A percentile compares a stretch with the other conserved stretches of the same genome.
phyloP scores from a whole-genome alignment of 805 yeast species.

The Nakazawaea peltata region DNA sequence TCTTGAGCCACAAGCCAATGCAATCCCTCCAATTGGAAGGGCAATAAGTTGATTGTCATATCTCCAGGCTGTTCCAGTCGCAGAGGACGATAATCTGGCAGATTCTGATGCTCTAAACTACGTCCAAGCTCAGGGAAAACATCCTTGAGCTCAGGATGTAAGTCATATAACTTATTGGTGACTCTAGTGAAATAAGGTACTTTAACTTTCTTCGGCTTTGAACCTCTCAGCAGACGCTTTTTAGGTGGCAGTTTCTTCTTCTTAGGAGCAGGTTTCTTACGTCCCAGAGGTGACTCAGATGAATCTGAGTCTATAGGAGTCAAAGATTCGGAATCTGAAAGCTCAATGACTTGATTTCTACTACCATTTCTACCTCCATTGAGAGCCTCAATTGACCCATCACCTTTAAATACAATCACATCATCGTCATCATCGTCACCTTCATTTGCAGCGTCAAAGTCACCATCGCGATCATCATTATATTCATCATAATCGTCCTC shows the following conservation, averaged over 20 bases:
- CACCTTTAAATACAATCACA: conserved; percentile 15
- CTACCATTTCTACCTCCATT: too few relatives aligned
- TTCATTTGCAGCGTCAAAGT: conserved; percentile 26
- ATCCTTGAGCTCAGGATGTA: conserved; percentile 71
- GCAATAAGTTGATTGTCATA: conserved; percentile 65
- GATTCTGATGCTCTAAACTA: conserved; percentile 22
- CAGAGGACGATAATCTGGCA: conserved; percentile 33
- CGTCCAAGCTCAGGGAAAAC: conserved; percentile 61
- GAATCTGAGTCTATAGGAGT: too few relatives aligned
- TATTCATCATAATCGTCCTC: conserved; percentile 27
- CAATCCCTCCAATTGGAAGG: conserved; percentile 91
- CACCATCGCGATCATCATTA: conserved; percentile 15
- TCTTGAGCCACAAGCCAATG: conserved; percentile 87
- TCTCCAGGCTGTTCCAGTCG: conserved; percentile 71
- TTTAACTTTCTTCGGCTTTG: conserved; percentile 30
- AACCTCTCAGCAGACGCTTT: conserved; percentile 17
- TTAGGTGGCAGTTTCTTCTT: conserved; percentile 5
- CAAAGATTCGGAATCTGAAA: too few relatives aligned
- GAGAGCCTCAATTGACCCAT: conserved; percentile 14
- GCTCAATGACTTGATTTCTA: conserved; percentile 9
- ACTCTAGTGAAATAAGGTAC: conserved; percentile 62
- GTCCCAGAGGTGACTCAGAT: conserved; percentile 6
- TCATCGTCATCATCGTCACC: conserved; percentile 34
- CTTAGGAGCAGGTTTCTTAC: conserved; percentile 4
- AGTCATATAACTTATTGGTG: conserved; percentile 57